A percentile compares a stretch with the other conserved stretches of the same genome.
These are phyloP conservation scores for Oligophagozyma castellii DNA, from an alignment of 1,139 yeast genomes.

Conservation along the genomic window DNA sequence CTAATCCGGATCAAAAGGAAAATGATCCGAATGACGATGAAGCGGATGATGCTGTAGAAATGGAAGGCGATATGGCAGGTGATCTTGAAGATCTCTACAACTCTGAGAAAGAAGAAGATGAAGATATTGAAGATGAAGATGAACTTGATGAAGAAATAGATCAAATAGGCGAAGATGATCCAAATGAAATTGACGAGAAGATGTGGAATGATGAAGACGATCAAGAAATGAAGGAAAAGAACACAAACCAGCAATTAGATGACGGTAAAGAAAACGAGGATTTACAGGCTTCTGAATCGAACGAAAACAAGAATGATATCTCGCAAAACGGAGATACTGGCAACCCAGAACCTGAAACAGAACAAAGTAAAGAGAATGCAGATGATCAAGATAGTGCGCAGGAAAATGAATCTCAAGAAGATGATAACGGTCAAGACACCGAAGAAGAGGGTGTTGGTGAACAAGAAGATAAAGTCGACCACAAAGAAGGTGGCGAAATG, in stretches of 20 bases:
- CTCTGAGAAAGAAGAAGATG: conserved; percentile 47
- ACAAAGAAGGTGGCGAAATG: conserved; percentile 57
- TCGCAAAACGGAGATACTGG: conserved; percentile 23
- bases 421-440: conserved; percentile 48
- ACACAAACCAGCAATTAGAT: conserved; percentile 54
- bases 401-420: conserved; percentile 50
- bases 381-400: conserved; percentile 38
- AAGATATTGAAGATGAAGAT: conserved; percentile 36
- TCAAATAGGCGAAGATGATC: conserved; percentile 80
- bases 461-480: conserved; percentile 64
- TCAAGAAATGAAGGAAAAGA: conserved; percentile 60
- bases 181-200: conserved; percentile 91
- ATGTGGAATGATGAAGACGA: conserved; percentile 96
- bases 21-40: conserved; percentile 42
- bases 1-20: conserved; percentile 61
- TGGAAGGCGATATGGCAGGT: conserved; percentile 97
- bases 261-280: conserved; percentile 43
- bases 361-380: conserved; percentile 30
- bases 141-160: conserved; percentile 84
- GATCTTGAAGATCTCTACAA: conserved; percentile 69
- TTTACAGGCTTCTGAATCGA: conserved; percentile 49
- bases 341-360: conserved; percentile 28
- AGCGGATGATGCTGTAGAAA: conserved; percentile 75
- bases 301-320: conserved; percentile 25
- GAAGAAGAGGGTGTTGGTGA: conserved; percentile 63